A percentile compares a stretch with the other conserved stretches of the same genome.
Conservation (phyloP, 257 asterid genomes). For the Solanum bukasovii region DNA sequence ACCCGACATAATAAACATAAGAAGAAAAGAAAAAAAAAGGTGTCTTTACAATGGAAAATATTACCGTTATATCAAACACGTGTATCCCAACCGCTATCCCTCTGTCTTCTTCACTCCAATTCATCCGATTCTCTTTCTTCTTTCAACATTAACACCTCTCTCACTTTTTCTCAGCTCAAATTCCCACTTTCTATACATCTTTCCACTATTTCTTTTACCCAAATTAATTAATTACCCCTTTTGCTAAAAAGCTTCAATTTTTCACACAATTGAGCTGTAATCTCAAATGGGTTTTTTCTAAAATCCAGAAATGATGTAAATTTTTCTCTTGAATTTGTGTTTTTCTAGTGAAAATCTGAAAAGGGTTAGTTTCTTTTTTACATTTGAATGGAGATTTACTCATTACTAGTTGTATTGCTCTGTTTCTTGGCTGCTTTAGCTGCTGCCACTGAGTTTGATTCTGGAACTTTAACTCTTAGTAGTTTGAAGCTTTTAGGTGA, state of each 20-base stretch:
- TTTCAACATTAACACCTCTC: not conserved
- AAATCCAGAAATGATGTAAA: not conserved
- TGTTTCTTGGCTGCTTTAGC: not conserved
- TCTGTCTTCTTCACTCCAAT: slow-evolving; percentile 27
- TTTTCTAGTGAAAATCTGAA: not conserved
- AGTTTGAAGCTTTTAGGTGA: slow-evolving; percentile 71
- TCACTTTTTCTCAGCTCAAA: not conserved
- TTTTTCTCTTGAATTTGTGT: not conserved
- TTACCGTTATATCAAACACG: slow-evolving; percentile 61
- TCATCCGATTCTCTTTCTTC: slow-evolving; percentile 37
- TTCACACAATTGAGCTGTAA: not conserved
- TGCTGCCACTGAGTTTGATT: slow-evolving; percentile 35
- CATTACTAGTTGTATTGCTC: not conserved
- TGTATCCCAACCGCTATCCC: slow-evolving; percentile 15
- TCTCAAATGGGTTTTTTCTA: not conserved
- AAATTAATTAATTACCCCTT: not conserved
- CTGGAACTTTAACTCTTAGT: slow-evolving; percentile 38
- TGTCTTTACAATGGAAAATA: not conserved
- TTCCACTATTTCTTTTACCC: not conserved
- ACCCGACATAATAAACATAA: not conserved
- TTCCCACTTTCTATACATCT: not conserved
- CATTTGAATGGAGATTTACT: not conserved
- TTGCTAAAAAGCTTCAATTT: not conserved
- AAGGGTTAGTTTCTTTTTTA: not conserved
- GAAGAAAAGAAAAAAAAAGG: not conserved